Base-by-base conservation (phyloP, 495 filamentous ascomycete genomes). In the Bacidia rubella region DNA sequence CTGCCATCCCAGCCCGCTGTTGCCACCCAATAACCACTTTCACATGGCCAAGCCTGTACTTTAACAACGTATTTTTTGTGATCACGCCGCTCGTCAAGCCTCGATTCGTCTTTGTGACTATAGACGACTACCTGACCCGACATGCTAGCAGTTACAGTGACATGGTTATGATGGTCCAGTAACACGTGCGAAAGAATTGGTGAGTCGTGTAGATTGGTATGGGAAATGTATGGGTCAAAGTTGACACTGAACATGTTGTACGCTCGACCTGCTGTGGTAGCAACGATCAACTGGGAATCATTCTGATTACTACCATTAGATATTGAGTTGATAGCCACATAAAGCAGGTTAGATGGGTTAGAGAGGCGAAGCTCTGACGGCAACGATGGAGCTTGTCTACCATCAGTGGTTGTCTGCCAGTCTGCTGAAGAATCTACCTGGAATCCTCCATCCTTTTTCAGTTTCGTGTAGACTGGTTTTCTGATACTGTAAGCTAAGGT, bases 1-100 rank as follows among this genome's bases (percentile, higher is more conserved):
- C 70, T 79, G 4, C 70, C 60, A 58, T 86, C 82, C 78, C 83
- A 86, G 2, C 79, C 79, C 5, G 80, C 80, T 7, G 78, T 85
- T 1, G 78, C 77, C 49, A 85, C 55, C 68, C 76, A 75, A 41
- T 35, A 49, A 17, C 45, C 39, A 12, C 47, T 46, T 15, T 54
- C 45, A 41, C 70, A 61, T 43, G 69, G 60, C 57, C 64, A 65
- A 4, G 64, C 65, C 26, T 73, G 61, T 0, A 79, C 67, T 54
- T 77, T 76, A 51, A 83, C 77, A 4, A 70, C 68, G 60, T 82
- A 86, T 62, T 85, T 86, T 4, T 57, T 57, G 55, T 86, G 82
- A 52, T 83, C 76, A 25, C 68, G 74, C 51, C 78, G 62, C 5
- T 56, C 63, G n/a, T 72, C 70, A 17, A 81, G 47, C 0, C 73